Base-by-base conservation (phyloP, 306 rosid species). In the Urtica urens region DNA sequence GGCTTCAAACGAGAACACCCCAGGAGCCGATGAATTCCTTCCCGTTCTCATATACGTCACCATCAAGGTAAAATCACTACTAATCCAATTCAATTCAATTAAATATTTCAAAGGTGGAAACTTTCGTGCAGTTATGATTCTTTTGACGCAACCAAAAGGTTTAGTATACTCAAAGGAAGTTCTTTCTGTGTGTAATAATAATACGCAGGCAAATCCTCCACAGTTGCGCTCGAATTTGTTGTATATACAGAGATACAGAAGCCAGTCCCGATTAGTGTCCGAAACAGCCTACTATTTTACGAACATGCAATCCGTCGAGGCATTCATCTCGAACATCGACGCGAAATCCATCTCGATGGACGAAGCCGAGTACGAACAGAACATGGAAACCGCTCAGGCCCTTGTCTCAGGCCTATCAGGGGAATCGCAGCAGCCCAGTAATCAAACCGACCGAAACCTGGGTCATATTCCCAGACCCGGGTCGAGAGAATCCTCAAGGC, bases 21-120 rank as follows among this genome's bases (percentile, higher is more conserved):
- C 86, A 0, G 99, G 99, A 65, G 99, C 99, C 60, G 99, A 92
- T 55, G 99, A 92, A 51, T 92, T 92, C 60, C 96, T 92, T 75
- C 99, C 99, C 8, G 96, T 92, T 67, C 79, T 92, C 46, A 92
- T 92, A 43, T 92, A 75, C 54, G 99, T 92, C 59, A 92, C 95
- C 22, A 38, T 92, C 65, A 92, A 77, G 83, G 83, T 73, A 65
- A 33, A 49, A 3, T 28, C n/a, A 51, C 9, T 19, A 41, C 3
- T 10, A 10, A 35, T 35, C 7, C n/a, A 10, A 35, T 35, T 10
- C 10, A 13, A 31, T 31, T 13, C 37, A 31, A n/a, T n/a, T 13
- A 31, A 8, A 31, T 31, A 31, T 8, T 31, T 31, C 37, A 8
- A 31, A 31, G 37, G 13, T 31, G 13, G 2, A 31, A 7, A 0